Evolutionary conservation across 2,329 filamentous ascomycete genomes (phyloP).

Genomic region (Amauroascus niger): DNA sequence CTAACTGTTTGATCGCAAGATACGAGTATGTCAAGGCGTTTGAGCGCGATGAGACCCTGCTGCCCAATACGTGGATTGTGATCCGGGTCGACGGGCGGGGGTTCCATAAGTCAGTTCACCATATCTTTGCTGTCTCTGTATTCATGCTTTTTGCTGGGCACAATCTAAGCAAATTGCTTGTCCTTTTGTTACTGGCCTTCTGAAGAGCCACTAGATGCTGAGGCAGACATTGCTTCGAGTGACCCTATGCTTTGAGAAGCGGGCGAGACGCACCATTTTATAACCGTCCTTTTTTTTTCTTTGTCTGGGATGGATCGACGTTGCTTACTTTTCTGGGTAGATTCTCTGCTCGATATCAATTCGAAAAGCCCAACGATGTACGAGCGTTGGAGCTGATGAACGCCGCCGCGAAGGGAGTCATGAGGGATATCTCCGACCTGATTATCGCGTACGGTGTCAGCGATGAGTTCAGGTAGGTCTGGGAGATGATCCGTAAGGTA

Average conservation of each 20-base stretch:
- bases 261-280: too few relatives aligned
- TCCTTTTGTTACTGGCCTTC: too few relatives aligned
- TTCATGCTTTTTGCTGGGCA: too few relatives aligned
- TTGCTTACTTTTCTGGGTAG: slow-evolving; percentile 44
- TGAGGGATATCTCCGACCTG: slow-evolving; percentile 75
- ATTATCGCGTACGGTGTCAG: slow-evolving; percentile 85
- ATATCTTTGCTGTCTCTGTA: neutral
- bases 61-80: slow-evolving; percentile 92
- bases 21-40: slow-evolving; percentile 92
- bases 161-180: too few relatives aligned
- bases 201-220: too few relatives aligned
- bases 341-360: slow-evolving; percentile 71
- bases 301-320: too few relatives aligned
- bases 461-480: slow-evolving; percentile 67
- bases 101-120: slow-evolving; percentile 66
- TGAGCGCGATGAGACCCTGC: slow-evolving; percentile 67
- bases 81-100: slow-evolving; percentile 87
- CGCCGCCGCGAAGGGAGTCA: slow-evolving; percentile 71
- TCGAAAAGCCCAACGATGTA: slow-evolving; percentile 85
- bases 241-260: too few relatives aligned
- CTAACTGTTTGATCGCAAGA: slow-evolving; percentile 38
- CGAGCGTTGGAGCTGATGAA: slow-evolving; percentile 92
- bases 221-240: neutral
- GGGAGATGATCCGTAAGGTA: neutral
- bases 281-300: too few relatives aligned